Conservation (phyloP, 257 asterid genomes). For the Solanum megistacrolobum region DNA sequence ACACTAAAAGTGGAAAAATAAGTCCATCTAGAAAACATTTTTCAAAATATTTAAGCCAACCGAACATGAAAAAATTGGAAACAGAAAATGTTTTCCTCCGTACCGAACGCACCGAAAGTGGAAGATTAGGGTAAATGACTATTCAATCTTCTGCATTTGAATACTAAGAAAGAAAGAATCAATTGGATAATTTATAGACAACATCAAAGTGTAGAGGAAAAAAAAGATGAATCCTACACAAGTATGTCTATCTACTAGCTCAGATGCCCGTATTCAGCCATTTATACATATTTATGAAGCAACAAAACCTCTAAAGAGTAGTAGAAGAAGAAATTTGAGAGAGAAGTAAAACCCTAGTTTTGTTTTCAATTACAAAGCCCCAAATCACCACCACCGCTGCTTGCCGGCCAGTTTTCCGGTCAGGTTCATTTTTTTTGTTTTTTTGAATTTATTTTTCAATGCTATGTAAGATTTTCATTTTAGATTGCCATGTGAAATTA, state of each 20-base stretch:
- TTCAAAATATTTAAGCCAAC: not conserved
- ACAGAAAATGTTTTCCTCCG: not conserved
- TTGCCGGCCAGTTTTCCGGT: not conserved
- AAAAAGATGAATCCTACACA: not conserved
- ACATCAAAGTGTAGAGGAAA: not conserved
- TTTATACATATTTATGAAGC: not conserved
- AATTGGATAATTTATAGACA: not conserved
- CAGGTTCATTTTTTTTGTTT: not conserved
- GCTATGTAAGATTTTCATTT: not conserved
- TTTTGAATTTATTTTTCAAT: not conserved
- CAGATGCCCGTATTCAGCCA: not conserved
- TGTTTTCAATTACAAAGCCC: no score
- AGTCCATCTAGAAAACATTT: not conserved
- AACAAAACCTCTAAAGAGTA: not conserved
- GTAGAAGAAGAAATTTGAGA: not conserved
- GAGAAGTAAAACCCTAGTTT: not conserved
- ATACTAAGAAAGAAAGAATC: not conserved
- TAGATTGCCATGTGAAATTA: not conserved
- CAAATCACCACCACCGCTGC: not conserved
- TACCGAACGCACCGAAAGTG: not conserved
- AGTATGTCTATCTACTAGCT: no score
- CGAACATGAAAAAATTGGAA: not conserved
- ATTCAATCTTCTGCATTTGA: not conserved
- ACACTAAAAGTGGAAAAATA: not conserved
- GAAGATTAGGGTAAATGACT: not conserved